Conservation (phyloP, 805 yeast species). For the Candida adriatica region DNA sequence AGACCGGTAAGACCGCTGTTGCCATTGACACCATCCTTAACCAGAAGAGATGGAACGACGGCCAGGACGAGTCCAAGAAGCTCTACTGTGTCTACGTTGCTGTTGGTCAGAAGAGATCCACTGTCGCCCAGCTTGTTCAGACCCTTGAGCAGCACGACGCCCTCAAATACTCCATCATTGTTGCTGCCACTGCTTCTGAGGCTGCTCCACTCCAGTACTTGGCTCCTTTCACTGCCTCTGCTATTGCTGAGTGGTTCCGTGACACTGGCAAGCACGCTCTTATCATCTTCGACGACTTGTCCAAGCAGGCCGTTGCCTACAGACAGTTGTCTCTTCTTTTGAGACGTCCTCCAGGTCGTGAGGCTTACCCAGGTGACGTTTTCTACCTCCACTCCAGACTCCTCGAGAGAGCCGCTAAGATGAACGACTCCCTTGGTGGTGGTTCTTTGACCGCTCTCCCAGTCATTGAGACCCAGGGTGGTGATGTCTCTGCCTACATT, state of each 20-base stretch:
- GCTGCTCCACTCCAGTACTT: conserved; percentile 99
- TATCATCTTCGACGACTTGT: conserved; percentile 95
- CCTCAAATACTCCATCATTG: conserved; percentile 93
- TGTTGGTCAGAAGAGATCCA: conserved; percentile 99
- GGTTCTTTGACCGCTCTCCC: conserved; percentile 96
- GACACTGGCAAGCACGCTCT: conserved; percentile 98
- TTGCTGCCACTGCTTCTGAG: conserved; percentile 99
- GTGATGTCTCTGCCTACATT: conserved; percentile 97
- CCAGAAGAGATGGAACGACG: conserved; percentile 98
- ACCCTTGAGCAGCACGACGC: conserved; percentile 98
- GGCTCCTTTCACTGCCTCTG: conserved; percentile 99
- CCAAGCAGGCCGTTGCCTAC: conserved; percentile 99
- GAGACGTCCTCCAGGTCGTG: conserved; percentile 38
- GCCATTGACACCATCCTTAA: conserved; percentile 97
- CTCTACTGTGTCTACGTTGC: conserved; percentile 99
- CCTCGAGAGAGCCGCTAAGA: conserved; percentile 96
- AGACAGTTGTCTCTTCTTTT: conserved; percentile 96
- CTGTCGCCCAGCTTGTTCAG: conserved; percentile 99
- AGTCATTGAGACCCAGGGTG: conserved; percentile 97
- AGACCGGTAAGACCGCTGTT: conserved; percentile 99
- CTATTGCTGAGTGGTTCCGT: conserved; percentile 99
- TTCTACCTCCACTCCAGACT: conserved; percentile 52
- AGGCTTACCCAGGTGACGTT: conserved; percentile 23
- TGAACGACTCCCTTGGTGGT: conserved; percentile 82
- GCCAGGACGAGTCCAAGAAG: conserved; percentile 93